Base-by-base conservation (phyloP, 2,329 filamentous ascomycete species). In the Pseudogymnoascus sp. region DNA sequence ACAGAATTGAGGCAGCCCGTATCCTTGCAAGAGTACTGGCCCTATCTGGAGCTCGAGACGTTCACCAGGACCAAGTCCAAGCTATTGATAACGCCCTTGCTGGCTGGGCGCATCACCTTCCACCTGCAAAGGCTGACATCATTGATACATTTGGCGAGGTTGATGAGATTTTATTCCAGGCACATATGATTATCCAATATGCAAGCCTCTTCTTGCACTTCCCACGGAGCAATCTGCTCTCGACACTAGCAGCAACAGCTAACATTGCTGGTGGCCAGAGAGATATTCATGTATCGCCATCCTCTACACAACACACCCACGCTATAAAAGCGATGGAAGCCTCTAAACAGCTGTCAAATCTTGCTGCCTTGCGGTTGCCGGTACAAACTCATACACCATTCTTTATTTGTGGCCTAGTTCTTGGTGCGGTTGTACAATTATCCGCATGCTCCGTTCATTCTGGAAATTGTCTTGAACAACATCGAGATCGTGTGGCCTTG, bases 101-200 rank as follows among this genome's bases (percentile, higher is more conserved):
- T 13, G 92, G 91, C 71, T 96, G 90, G 89, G 82, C 85, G 60
- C 82, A 93, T 57, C 88, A 94, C 68, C 78, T 96, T 0, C 92
- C 92, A 0, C 78, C 81, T n/a, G 79, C 79, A 10, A 95, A 95
- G 74, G 80, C 80, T 61, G 83, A 90, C 64, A 79, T 89, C 13
- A 77, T 95, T 61, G 82, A 85, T 63, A 81, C 83, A 65, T 84
- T 87, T 67, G 87, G 90, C 36, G 81, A 84, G 60, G 79, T 92
- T 10, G 92, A 97, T 71, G 90, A 96, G 74, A 88, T 96, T 82
- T 86, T 96, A 74, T 96, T 96, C 75, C 90, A 95, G 72, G 92
- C 90, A 1, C 87, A 90, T 64, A 93, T 95, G 84, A 89, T 95
- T 68, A 79, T 81, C 61, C 77, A 83, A 36, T 11, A 36, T 36